phyloP scores from a whole-genome alignment of 257 asterid species.

The Solanum tarijense region DNA sequence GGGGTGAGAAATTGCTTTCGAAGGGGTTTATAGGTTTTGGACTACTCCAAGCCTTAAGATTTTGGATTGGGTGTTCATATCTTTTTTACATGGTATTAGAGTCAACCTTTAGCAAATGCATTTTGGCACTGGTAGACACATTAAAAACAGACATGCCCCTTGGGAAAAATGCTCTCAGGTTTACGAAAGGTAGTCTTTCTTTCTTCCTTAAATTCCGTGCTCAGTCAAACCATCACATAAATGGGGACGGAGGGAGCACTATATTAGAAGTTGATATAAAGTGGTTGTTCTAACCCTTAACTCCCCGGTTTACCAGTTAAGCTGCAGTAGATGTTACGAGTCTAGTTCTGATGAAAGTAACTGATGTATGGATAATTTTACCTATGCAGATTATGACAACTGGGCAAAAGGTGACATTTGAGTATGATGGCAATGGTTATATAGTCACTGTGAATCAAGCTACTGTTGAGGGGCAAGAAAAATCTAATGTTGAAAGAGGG shows the following conservation, averaged over 20 bases:
- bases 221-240: background rate
- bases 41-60: background rate
- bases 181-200: background rate
- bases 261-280: background rate
- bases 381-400: constrained; percentile 67
- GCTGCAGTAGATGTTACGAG: background rate
- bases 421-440: constrained; percentile 76
- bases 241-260: background rate
- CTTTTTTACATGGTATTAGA: too few relatives aligned
- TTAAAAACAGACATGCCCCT: background rate
- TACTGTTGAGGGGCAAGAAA: constrained; percentile 59
- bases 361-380: background rate
- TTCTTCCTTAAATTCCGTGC: background rate
- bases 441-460: constrained; percentile 79
- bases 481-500: constrained; percentile 62
- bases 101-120: background rate
- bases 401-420: constrained; percentile 82
- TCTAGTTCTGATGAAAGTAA: background rate
- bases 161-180: background rate
- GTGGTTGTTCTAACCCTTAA: background rate
- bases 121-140: background rate
- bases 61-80: too few relatives aligned
- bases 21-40: background rate
- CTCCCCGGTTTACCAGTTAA: background rate
- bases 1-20: background rate